Conservation (phyloP, 1,284 basidiomycete species). For the Moesziomyces antarcticus region DNA sequence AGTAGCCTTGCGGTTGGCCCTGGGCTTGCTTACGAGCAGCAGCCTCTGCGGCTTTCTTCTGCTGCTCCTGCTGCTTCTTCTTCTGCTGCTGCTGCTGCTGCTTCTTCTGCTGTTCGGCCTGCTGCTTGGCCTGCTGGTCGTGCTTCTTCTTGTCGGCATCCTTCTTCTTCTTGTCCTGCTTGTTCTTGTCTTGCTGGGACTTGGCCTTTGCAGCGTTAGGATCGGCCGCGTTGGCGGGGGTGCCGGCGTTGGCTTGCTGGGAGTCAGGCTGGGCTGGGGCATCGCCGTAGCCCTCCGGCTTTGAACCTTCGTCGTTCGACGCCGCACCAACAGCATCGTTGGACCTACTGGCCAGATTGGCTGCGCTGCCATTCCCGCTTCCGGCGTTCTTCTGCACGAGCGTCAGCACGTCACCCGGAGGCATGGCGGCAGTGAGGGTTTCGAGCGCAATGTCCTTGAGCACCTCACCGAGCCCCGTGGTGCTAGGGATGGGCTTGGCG, state of each 20-base stretch:
- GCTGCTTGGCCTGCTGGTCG: neutral
- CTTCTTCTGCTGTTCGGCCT: neutral
- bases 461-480: constrained; percentile 12
- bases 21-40: neutral
- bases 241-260: no score
- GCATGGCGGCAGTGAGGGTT: constrained; percentile 9
- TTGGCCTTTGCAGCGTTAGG: neutral
- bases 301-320: no score
- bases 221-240: no score
- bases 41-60: neutral
- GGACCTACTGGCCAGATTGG: neutral
- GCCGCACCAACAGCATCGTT: no score
- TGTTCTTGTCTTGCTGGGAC: neutral
- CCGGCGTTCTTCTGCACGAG: constrained; percentile 13
- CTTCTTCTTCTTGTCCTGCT: neutral
- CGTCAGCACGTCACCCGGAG: constrained; percentile 20
- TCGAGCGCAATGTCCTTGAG: constrained; percentile 22
- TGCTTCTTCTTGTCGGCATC: neutral
- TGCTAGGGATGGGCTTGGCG: constrained; percentile 31
- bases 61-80: neutral
- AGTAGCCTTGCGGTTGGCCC: neutral
- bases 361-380: neutral
- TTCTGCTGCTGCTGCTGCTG: neutral
- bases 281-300: no score
- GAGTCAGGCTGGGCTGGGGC: no score